Percentiles rank a stretch among this genome's conserved stretches.
phyloP scores from a whole-genome alignment of 768 basidiomycete genomes.

The Tylopilus sp. region DNA sequence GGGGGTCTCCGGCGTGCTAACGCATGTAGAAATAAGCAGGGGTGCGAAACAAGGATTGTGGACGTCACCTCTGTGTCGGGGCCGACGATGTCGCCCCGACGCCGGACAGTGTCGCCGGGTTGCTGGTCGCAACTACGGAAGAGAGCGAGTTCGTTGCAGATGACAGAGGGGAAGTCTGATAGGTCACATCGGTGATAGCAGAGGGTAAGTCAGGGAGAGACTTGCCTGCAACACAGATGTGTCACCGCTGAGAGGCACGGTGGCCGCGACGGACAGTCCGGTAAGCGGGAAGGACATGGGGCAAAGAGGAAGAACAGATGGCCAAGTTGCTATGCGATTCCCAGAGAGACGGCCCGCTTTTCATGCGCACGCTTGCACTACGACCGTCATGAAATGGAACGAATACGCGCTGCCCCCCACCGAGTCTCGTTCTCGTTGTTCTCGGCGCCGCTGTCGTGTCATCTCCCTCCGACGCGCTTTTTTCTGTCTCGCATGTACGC shows the following conservation, averaged over 20 bases:
- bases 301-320: no score
- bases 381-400: not conserved
- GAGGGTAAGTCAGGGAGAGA: not conserved
- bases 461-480: slow-evolving; percentile 30
- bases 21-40: not conserved
- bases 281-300: no score
- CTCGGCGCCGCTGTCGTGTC: slow-evolving; percentile 13
- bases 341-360: no score
- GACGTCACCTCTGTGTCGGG: slow-evolving; percentile 17
- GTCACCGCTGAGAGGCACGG: no score
- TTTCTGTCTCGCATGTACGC: slow-evolving; percentile 16
- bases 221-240: not conserved
- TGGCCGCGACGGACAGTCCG: no score
- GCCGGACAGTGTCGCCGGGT: not conserved
- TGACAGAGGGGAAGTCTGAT: not conserved
- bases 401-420: slow-evolving; percentile 15
- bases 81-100: not conserved
- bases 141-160: not conserved
- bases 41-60: not conserved
- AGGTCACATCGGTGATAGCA: not conserved
- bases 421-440: not conserved
- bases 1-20: slow-evolving; percentile 4
- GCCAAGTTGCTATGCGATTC: no score
- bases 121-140: not conserved
- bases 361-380: not conserved